These are phyloP conservation scores for Pythium brachiatum DNA, from an alignment of 352 stramenopile genomes.

Conservation along the genomic window DNA sequence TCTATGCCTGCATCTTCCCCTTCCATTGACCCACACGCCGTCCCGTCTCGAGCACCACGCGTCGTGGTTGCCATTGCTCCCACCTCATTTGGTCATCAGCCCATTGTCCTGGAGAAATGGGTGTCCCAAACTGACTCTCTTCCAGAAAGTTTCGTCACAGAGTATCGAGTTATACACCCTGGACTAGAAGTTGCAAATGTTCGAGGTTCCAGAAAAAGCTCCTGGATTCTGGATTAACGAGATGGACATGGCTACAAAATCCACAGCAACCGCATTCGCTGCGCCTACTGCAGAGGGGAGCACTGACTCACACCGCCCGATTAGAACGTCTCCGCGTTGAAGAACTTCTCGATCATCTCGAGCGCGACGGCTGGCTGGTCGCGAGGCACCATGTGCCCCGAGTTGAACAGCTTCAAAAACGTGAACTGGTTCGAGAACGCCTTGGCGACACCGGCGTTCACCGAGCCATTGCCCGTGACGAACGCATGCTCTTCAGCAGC, in stretches of 20 bases:
- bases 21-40: neutral
- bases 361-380: slow-evolving; percentile 48
- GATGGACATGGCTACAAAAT: neutral
- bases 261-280: neutral
- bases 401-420: slow-evolving; percentile 47
- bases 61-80: neutral
- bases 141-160: neutral
- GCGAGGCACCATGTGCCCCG: slow-evolving; percentile 52
- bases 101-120: neutral
- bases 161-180: neutral
- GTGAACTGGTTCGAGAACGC: slow-evolving; percentile 25
- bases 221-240: neutral
- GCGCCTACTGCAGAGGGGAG: no score
- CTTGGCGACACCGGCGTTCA: slow-evolving; percentile 21
- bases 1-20: neutral
- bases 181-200: neutral
- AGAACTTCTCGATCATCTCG: slow-evolving; percentile 57
- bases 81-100: neutral
- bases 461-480: neutral
- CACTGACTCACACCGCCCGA: no score
- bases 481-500: slow-evolving; percentile 21
- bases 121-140: neutral
- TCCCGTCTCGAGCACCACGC: neutral
- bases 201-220: neutral
- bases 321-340: slow-evolving; percentile 33